Evolutionary conservation across 1,284 basidiomycete species (phyloP), one percentile per base, ranked within the genome.

Genomic region (Irpex sp.): DNA sequence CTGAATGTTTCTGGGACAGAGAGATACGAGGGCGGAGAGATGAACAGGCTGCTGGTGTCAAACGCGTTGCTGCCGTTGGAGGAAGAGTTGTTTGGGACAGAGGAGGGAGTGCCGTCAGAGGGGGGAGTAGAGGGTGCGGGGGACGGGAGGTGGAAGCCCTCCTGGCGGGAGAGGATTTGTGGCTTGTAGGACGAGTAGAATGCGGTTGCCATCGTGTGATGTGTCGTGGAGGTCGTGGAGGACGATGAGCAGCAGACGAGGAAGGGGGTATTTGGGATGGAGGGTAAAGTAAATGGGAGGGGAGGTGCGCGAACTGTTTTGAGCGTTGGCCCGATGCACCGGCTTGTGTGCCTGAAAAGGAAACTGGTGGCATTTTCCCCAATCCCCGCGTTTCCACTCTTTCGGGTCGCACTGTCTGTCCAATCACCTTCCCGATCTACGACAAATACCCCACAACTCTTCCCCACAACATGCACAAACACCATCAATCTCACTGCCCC

Each of bases 81-180:
- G 52, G 56, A 60, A 56, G 38, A 37, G 60, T 65, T 65, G 67
- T 75, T 59, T 59, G 68, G 15, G 68, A 61, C 56, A 56, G 69
- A 67, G 61, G 69, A 70, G 17, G 81, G 76, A 60, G 77, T 77
- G 61, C 65, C 64, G 61, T 70, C 65, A 55, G 59, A 55, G 37
- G 64, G 59, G 68, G 64, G 66, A 75, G 71, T 72, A 66, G 67
- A 74, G 68, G 76, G 76, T 11, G 76, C 72, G 13, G 81, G 81
- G 60, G 79, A 82, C 17, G 81, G 83, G 44, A 85, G 76, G 64
- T 88, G 85, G 74, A 88, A 88, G 70, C 87, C 87, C 76, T 89
- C 86, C 70, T 87, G 86, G 66, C 78, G 75, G 63, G 71, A 72
- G 69, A 74, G 71, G 65, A 79, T 72, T 69, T 78, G 78, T 21